Evolutionary conservation across 805 yeast genomes (phyloP), one percentile per base, ranked within the genome.

Genomic region (Pichia thaimueangensis): DNA sequence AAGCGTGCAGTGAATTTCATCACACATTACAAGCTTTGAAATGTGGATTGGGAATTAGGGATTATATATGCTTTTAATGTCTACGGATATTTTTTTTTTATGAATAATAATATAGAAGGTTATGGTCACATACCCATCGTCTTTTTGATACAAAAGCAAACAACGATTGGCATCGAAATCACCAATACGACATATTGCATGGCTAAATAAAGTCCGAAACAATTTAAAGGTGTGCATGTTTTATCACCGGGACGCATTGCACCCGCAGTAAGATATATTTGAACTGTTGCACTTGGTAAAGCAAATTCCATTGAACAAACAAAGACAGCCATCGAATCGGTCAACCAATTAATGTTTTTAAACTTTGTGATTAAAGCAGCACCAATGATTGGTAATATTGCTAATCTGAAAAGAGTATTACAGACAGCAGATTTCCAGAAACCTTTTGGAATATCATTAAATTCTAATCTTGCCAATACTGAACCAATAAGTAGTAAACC

Each of bases 221-320:
- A 76, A 52, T 75, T 78, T 72, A 76, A 68, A 42, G 75, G 80
- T 5, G 57, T 48, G 33, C 53, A 48, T 19, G 67, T 70, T 4
- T 65, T 66, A 13, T 70, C 60, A n/a, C 60, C 64, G 1, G 80
- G 78, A 45, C 68, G 74, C 42, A 76, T 70, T 58, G 71, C 70
- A 51, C 74, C 70, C 2, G 80, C 81, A 5, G 81, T 76, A 44
- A 76, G 63, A 51, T 76, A 76, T n/a, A 75, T 73, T 54, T 76
- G 71, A 9, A 76, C 72, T 0, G 81, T 76, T 11, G 81, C 81
- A 53, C 73, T 72, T 3, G 82, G 82, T 22, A 75, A 60, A 0
- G 73, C 71, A 51, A 65, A 76, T 47, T 73, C 74, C 47, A 76
- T 53, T 13, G 71, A 71, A 12, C 57, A 56, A 62, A 71, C 53